These are phyloP conservation scores for Fusarium pseudograminearum DNA, from an alignment of 2,329 filamentous ascomycete genomes.

Conservation along the genomic window DNA sequence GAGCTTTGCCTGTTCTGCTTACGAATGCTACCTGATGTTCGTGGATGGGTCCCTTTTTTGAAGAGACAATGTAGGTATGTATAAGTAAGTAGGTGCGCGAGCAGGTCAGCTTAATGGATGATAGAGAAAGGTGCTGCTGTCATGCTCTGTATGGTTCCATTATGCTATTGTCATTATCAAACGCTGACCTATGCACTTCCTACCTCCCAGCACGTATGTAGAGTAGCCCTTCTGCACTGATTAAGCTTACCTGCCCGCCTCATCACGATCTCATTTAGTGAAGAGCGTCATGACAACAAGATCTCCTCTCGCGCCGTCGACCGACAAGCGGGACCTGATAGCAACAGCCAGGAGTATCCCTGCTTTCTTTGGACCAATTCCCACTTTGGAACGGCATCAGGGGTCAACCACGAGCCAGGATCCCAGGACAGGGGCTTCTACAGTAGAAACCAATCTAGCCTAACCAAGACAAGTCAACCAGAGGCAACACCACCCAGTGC, in stretches of 20 bases:
- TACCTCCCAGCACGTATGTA: background rate
- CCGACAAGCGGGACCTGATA: slow-evolving; percentile 33
- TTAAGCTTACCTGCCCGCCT: slow-evolving; percentile 2
- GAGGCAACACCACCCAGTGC: background rate
- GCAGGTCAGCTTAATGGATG: background rate
- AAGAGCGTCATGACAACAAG: slow-evolving; percentile 27
- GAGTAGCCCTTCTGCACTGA: background rate
- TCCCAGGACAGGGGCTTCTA: slow-evolving; percentile 19
- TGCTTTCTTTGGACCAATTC: slow-evolving; percentile 13
- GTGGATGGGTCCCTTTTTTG: slow-evolving; percentile 1
- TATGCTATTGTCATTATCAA: background rate
- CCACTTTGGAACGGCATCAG: slow-evolving; percentile 23
- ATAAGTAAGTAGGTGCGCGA: background rate
- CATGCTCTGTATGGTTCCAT: slow-evolving; percentile 10
- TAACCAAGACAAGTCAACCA: slow-evolving; percentile 23
- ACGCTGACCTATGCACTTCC: background rate
- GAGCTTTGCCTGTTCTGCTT: slow-evolving; percentile 4
- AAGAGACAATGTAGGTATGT: background rate
- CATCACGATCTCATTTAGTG: slow-evolving; percentile 24
- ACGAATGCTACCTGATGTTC: slow-evolving; percentile 1
- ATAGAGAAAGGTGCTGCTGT: slow-evolving; percentile 4
- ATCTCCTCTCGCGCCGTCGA: slow-evolving; percentile 35
- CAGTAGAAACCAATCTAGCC: slow-evolving; percentile 30
- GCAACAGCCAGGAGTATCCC: slow-evolving; percentile 19
- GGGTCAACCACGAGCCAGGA: slow-evolving; percentile 17